These are phyloP conservation scores for Eucalyptus sp. DNA, from an alignment of 345 rosid genomes.

Conservation along the genomic window DNA sequence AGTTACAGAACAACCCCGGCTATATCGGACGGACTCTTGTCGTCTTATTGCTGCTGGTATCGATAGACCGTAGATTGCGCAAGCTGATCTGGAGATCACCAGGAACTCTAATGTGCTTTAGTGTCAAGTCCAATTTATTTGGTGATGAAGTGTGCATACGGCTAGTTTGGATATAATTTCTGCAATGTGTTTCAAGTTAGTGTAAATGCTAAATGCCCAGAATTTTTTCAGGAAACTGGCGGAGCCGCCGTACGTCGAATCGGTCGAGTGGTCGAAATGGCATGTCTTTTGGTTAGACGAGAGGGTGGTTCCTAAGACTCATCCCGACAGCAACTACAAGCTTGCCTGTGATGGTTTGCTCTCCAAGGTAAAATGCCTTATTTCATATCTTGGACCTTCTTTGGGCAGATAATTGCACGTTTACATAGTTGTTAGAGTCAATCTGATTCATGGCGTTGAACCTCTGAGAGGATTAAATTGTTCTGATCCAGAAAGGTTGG, in stretches of 20 bases:
- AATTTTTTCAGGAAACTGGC: slow-evolving; percentile 37
- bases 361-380: slow-evolving; percentile 31
- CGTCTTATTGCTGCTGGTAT: neutral
- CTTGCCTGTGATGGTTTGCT: slow-evolving; percentile 61
- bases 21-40: neutral
- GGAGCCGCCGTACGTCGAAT: slow-evolving; percentile 43
- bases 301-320: slow-evolving; percentile 82
- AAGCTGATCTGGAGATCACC: no score
- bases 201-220: neutral
- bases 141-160: neutral
- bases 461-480: neutral
- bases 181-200: neutral
- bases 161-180: neutral
- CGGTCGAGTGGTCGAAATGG: slow-evolving; percentile 85
- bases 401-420: neutral
- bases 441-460: neutral
- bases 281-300: slow-evolving; percentile 92
- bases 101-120: neutral
- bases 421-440: neutral
- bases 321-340: slow-evolving; percentile 77
- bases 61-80: neutral
- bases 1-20: neutral
- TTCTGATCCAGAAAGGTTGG: neutral
- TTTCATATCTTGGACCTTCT: neutral
- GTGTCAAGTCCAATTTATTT: neutral